phyloP scores from a whole-genome alignment of 208 protist genomes.

The Crithidia brevicula region DNA sequence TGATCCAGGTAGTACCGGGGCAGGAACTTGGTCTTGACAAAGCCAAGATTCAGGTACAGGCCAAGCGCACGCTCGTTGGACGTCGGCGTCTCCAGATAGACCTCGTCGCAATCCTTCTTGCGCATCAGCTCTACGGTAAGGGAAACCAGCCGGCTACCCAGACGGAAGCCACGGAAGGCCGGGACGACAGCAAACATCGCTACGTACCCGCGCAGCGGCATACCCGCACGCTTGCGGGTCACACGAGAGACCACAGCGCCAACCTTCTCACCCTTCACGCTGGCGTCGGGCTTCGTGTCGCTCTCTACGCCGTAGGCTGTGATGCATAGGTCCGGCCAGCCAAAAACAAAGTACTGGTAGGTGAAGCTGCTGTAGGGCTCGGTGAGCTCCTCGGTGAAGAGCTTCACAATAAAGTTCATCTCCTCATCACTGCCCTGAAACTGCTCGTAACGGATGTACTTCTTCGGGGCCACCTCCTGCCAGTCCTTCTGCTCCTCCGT shows the following conservation, averaged over 20 bases:
- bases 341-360: constrained; percentile 98
- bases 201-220: constrained; percentile 95
- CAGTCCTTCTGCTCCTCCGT: constrained; percentile 52
- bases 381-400: constrained; percentile 96
- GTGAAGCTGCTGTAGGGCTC: constrained; percentile 99
- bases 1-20: constrained; percentile 94
- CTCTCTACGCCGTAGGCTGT: constrained; percentile 81
- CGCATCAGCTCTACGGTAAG: constrained; percentile 94
- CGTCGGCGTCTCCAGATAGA: constrained; percentile 96
- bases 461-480: constrained; percentile 69
- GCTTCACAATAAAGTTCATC: constrained; percentile 90
- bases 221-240: constrained; percentile 62
- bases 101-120: constrained; percentile 88
- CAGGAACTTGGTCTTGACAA: constrained; percentile 90
- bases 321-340: constrained; percentile 96
- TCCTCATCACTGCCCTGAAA: constrained; percentile 76
- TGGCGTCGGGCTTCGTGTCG: constrained; percentile 53
- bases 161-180: constrained; percentile 85
- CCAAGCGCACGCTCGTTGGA: constrained; percentile 91
- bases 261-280: constrained; percentile 76
- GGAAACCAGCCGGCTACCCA: constrained; percentile 92
- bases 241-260: constrained; percentile 92
- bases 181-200: constrained; percentile 98
- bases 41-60: constrained; percentile 97
- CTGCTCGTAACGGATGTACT: constrained; percentile 85